A percentile compares a stretch with the other conserved stretches of the same genome.
Conservation (phyloP, 2,329 filamentous ascomycete species). For the Hypoxylon sp. region DNA sequence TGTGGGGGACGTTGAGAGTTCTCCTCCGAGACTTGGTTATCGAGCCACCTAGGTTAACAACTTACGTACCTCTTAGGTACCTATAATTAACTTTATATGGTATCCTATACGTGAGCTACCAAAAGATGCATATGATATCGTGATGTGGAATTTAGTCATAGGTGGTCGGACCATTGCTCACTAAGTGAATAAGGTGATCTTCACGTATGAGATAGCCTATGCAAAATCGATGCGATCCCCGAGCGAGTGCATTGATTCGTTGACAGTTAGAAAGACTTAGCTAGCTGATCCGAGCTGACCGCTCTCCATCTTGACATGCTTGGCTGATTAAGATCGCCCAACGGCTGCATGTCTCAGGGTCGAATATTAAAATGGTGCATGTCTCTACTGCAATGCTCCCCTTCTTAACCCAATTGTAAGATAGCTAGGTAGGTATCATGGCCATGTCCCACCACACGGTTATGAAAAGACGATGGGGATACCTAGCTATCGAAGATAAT, state of each 20-base stretch:
- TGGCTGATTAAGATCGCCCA: slow-evolving; percentile 42
- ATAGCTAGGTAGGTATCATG: slow-evolving; percentile 10
- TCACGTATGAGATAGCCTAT: slow-evolving; percentile 34
- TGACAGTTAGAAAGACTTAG: slow-evolving; percentile 20
- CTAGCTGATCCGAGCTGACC: slow-evolving; percentile 35
- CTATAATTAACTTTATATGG: neutral
- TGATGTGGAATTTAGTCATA: slow-evolving; percentile 30
- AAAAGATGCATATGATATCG: slow-evolving; percentile 1
- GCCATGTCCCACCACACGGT: slow-evolving; percentile 28
- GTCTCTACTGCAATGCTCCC: slow-evolving; percentile 34
- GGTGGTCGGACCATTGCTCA: slow-evolving; percentile 18
- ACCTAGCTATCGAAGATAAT: slow-evolving; percentile 29
- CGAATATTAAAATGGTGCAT: slow-evolving; percentile 33
- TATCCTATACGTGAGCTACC: neutral
- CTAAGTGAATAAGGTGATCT: slow-evolving; percentile 9
- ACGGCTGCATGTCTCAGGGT: slow-evolving; percentile 42
- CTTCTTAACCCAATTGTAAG: slow-evolving; percentile 17
- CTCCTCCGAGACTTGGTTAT: slow-evolving; percentile 20
- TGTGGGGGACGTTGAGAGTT: slow-evolving; percentile 12
- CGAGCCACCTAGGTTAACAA: slow-evolving; percentile 13
- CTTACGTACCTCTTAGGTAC: slow-evolving; percentile 10
- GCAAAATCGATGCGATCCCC: slow-evolving; percentile 5
- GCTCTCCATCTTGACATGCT: slow-evolving; percentile 30
- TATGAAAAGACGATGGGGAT: slow-evolving; percentile 26
- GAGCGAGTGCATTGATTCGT: slow-evolving; percentile 20